Evolutionary conservation across 2,329 filamentous ascomycete genomes (phyloP), one percentile per base, ranked within the genome.

Genomic region (Metarhizium anisopliae): DNA sequence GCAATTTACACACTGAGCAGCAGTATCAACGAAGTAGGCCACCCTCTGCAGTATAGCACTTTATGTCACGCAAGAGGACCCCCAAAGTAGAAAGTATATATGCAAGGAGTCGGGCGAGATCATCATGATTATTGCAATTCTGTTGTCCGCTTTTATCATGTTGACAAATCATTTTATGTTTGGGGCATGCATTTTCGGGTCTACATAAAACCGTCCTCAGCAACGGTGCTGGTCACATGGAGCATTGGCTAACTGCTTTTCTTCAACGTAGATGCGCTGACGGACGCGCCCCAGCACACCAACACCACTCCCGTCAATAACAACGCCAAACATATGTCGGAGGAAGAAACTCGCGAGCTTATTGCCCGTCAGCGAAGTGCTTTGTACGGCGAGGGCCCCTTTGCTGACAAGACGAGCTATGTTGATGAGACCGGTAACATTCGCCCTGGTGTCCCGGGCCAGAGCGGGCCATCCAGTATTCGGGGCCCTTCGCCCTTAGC

Each of bases 1-100:
- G 94, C 76, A 99, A 97, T 77, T 96, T 97, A 78, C 94, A 99
- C 78, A 95, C 96, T 78, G 94, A 99, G 84, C 94, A 99, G 84
- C 94, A 99, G 85, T 97, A 95, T 78, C 95, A 97, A 81, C 87
- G 93, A 90, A 96, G 94, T 97, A 90, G 85, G 88, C 85, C 85
- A 74, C 82, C 84, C 83, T 83, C 82, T 81, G 80, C 82, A 83
- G 81, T 82, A 83, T 87, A 85, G 82, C 82, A 78, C 61, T 68
- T 66, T 66, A 69, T 73, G 67, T 66, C 61, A 62, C 62, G 64
- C 66, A 66, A 63, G 58, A 62, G 61, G 60, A 66, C 62, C 60
- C 65, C 62, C 67, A 64, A 66, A 70, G 70, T 70, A 74, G 71
- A 71, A 69, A 72, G 65, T 64, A 70, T 72, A 66, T 63, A 58